phyloP scores from a whole-genome alignment of 306 rosid genomes.

The Phaseolus lunatus region DNA sequence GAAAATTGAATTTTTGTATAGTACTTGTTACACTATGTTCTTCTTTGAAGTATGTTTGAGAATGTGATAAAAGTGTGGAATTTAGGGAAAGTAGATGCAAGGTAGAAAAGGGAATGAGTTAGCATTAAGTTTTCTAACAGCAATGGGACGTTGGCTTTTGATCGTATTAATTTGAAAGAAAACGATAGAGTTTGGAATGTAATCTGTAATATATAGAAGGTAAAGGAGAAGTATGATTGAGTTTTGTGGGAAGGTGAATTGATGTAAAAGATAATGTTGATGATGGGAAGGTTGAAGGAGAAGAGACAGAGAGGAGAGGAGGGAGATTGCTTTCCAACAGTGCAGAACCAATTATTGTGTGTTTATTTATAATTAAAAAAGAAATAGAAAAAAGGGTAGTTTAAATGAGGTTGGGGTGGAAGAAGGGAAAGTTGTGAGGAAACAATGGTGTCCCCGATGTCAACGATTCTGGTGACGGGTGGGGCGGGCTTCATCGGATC shows the following conservation, averaged over 20 bases:
- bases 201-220: not conserved
- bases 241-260: not conserved
- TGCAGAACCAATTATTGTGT: not conserved
- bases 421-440: not conserved
- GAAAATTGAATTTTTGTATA: no score
- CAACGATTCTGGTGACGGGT: conserved; percentile 71
- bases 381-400: not conserved
- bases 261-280: no score
- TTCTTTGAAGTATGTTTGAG: no score
- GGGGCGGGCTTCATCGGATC: conserved; percentile 86
- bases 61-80: no score
- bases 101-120: not conserved
- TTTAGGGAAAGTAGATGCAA: no score
- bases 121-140: conserved; percentile 11
- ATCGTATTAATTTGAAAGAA: conserved; percentile 23
- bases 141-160: not conserved
- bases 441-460: conserved; percentile 47
- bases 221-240: not conserved
- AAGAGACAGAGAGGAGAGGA: no score
- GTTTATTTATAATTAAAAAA: no score
- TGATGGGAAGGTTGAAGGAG: no score
- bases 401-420: not conserved
- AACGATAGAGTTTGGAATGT: not conserved
- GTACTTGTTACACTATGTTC: no score
- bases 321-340: not conserved